These are phyloP conservation scores for Cadophora luteo-olivacea DNA, from an alignment of 2,329 filamentous ascomycete species.

Conservation along the genomic window DNA sequence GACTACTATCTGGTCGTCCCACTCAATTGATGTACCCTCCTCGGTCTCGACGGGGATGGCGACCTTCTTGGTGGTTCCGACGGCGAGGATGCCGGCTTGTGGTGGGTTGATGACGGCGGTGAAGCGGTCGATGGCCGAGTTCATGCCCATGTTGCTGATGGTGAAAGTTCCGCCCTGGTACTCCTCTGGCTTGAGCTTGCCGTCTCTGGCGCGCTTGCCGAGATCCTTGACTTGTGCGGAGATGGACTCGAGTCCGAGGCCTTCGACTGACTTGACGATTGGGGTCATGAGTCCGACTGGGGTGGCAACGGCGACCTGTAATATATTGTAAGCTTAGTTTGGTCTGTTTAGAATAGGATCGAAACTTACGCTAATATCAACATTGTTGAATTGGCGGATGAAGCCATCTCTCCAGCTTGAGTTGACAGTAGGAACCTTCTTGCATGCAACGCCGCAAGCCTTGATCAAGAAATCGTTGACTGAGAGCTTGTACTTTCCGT, in stretches of 20 bases:
- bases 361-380: constrained; percentile 89
- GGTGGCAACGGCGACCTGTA: constrained; percentile 63
- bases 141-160: constrained; percentile 99
- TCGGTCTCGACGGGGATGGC: constrained; percentile 85
- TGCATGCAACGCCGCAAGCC: constrained; percentile 85
- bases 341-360: neutral
- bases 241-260: constrained; percentile 86
- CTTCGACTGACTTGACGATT: constrained; percentile 89
- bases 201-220: constrained; percentile 92
- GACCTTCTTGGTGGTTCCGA: constrained; percentile 95
- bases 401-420: constrained; percentile 90
- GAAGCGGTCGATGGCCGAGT: constrained; percentile 93
- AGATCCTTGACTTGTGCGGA: constrained; percentile 93
- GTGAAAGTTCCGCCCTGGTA: constrained; percentile 99
- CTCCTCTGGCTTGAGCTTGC: constrained; percentile 99
- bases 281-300: constrained; percentile 95
- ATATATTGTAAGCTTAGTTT: neutral
- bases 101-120: constrained; percentile 99
- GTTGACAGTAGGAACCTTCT: constrained; percentile 95
- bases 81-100: constrained; percentile 92
- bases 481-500: constrained; percentile 98
- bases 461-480: constrained; percentile 99
- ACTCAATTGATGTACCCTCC: constrained; percentile 79
- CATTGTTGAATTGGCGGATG: constrained; percentile 91
- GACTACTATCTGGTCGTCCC: constrained; percentile 96